phyloP scores from a whole-genome alignment of 2,329 filamentous ascomycete genomes.

The Nigrograna mackinnonii region DNA sequence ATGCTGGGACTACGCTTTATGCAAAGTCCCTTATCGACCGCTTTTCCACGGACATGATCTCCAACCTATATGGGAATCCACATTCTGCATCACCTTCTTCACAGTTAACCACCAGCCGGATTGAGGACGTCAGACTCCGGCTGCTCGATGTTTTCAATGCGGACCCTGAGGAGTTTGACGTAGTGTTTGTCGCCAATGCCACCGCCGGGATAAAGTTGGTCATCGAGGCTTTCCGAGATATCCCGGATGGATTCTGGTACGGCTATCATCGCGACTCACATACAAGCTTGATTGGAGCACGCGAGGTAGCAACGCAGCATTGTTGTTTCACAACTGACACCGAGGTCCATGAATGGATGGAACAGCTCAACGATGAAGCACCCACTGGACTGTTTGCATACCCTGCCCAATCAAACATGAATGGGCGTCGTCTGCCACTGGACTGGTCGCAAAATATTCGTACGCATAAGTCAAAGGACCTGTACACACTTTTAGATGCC shows the following conservation, averaged over 20 bases:
- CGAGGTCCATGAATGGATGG: slow-evolving; percentile 69
- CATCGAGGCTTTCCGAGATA: slow-evolving; percentile 72
- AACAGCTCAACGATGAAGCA: slow-evolving; percentile 24
- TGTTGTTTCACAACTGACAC: slow-evolving; percentile 67
- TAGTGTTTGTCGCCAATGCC: slow-evolving; percentile 91
- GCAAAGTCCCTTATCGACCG: slow-evolving; percentile 78
- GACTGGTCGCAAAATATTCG: slow-evolving; percentile 61
- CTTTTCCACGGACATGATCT: slow-evolving; percentile 78
- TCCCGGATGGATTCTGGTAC: slow-evolving; percentile 75
- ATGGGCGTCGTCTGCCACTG: slow-evolving; percentile 74
- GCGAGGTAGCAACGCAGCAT: slow-evolving; percentile 68
- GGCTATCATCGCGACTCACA: slow-evolving; percentile 83
- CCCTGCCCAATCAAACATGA: slow-evolving; percentile 92
- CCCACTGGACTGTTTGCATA: slow-evolving; percentile 70
- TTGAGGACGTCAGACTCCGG: slow-evolving; percentile 75
- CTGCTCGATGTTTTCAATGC: slow-evolving; percentile 79
- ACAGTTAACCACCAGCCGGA: slow-evolving; percentile 71
- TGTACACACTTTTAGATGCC: slow-evolving; percentile 79
- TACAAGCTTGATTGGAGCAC: slow-evolving; percentile 81
- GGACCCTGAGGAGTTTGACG: slow-evolving; percentile 78
- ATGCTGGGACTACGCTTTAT: slow-evolving; percentile 89
- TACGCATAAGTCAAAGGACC: slow-evolving; percentile 43
- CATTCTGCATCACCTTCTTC: slow-evolving; percentile 86
- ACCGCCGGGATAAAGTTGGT: slow-evolving; percentile 90
- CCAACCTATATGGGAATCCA: slow-evolving; percentile 84